These are phyloP conservation scores for Angomonas deanei DNA, from an alignment of 208 protist genomes.

Conservation along the genomic window DNA sequence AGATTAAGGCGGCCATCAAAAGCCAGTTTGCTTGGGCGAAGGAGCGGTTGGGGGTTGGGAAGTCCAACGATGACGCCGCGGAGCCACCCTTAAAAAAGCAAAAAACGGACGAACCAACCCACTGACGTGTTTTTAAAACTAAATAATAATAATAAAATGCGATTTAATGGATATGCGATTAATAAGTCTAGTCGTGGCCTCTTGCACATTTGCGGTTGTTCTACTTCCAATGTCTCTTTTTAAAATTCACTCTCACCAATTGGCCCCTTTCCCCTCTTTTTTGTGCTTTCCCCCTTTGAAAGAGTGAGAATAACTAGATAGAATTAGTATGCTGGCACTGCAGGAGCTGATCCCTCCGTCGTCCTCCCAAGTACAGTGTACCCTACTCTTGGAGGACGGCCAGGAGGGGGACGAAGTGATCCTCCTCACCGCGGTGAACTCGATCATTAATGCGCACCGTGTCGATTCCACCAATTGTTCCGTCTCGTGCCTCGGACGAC, in stretches of 20 bases:
- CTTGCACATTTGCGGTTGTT: too few species aligned
- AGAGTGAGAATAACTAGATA: not conserved
- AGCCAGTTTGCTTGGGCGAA: constrained; percentile 86
- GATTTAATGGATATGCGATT: too few species aligned
- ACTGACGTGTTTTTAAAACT: not conserved
- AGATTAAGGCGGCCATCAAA: constrained; percentile 41
- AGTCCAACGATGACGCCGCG: constrained; percentile 12
- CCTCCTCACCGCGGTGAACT: not conserved
- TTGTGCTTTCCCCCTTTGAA: not conserved
- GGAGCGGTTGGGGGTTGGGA: constrained; percentile 58
- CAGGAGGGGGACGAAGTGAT: not conserved
- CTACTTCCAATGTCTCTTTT: too few species aligned
- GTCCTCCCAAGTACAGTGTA: constrained; percentile 18
- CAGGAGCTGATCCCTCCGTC: constrained; percentile 14
- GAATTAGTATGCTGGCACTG: constrained; percentile 17
- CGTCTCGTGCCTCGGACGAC: constrained; percentile 15
- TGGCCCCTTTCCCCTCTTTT: constrained; percentile 1
- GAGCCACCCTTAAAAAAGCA: not conserved
- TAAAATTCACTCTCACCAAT: too few species aligned
- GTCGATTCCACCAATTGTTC: not conserved
- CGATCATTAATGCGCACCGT: not conserved
- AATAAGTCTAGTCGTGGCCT: too few species aligned
- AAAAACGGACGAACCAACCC: not conserved
- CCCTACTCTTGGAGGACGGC: constrained; percentile 17
- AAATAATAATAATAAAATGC: too few species aligned